Evolutionary conservation across 768 basidiomycete species (phyloP), one percentile per base, ranked within the genome.

Genomic region (Pleurotus eryngii): DNA sequence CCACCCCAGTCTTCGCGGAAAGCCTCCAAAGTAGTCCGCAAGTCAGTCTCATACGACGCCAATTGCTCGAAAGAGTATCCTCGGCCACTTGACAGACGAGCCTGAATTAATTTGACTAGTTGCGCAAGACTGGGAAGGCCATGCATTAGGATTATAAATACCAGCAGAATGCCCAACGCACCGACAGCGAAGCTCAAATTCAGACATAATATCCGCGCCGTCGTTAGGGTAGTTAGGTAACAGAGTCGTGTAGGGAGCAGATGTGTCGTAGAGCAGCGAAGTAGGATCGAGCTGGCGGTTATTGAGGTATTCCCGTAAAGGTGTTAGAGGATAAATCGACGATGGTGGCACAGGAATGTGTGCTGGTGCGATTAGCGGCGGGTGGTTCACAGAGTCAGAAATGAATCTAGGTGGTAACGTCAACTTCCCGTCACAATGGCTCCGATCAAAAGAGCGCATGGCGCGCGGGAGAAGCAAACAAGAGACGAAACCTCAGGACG

Each of bases 31-130:
- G 81, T 90, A 12, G 71, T 67, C 17, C 75, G 74, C 20, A 91
- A 71, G 46, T 87, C 82, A 5, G 67, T 71, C 59, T 87, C 89
- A 47, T 85, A 78, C 14, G 72, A 68, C 1, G 74, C 76, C 0
- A 87, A 89, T 50, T 84, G 80, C 46, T 90, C 87, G 15, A 90
- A 73, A 3, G 84, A 82, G 54, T 80, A 80, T 8, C 75, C 74
- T 51, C 69, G 74, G 50, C 73, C 73, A 46, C 72, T 76, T 40
- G 67, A 38, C 51, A 49, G 62, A 65, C 81, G 81, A 60, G 75
- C 75, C 69, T 83, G 84, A 50, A 89, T 73, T 30, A 71, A 78
- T 67, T 85, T 85, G n/a, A 85, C 76, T 3, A 90, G 73, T 61
- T 81, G 81, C 3, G 84, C 81, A 15, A 89, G 77, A 26, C 86